These are phyloP conservation scores for Trichoderma gracile DNA, from an alignment of 2,329 filamentous ascomycete genomes.

Conservation along the genomic window DNA sequence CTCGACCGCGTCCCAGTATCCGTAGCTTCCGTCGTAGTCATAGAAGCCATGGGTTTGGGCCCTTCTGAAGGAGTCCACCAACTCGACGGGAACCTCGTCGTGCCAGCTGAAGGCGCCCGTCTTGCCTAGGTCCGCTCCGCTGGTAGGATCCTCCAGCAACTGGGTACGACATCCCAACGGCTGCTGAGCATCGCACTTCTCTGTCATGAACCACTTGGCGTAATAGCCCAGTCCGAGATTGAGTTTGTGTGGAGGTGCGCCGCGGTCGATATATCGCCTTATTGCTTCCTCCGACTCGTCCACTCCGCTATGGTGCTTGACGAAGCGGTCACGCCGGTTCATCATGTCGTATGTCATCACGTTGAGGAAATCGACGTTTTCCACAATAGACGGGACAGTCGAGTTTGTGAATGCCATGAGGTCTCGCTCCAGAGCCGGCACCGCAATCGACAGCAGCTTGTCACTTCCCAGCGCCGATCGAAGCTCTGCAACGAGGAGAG, in stretches of 20 bases:
- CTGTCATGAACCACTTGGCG: slow-evolving; percentile 63
- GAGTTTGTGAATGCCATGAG: slow-evolving; percentile 66
- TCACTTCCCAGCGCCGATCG: slow-evolving; percentile 56
- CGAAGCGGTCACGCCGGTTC: slow-evolving; percentile 66
- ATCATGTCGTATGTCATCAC: slow-evolving; percentile 70
- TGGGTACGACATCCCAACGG: slow-evolving; percentile 58
- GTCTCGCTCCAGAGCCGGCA: slow-evolving; percentile 63
- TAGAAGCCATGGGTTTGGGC: slow-evolving; percentile 56
- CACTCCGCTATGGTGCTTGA: slow-evolving; percentile 67
- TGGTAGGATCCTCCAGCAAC: slow-evolving; percentile 58
- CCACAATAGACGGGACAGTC: slow-evolving; percentile 59
- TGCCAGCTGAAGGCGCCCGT: slow-evolving; percentile 63
- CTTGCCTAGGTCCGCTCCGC: slow-evolving; percentile 58
- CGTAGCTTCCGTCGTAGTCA: slow-evolving; percentile 63
- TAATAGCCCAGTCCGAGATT: slow-evolving; percentile 69
- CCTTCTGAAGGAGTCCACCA: slow-evolving; percentile 57
- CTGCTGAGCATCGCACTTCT: slow-evolving; percentile 42
- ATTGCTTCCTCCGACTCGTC: slow-evolving; percentile 55
- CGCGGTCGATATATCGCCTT: slow-evolving; percentile 59
- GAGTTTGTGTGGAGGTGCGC: slow-evolving; percentile 52
- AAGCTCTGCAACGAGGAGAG: slow-evolving; percentile 59
- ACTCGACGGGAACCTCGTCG: slow-evolving; percentile 53
- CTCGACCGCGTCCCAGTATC: slow-evolving; percentile 63
- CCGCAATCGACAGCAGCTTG: slow-evolving; percentile 67
- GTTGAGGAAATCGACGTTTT: slow-evolving; percentile 66